Base-by-base conservation (phyloP, 306 rosid species). In the Trifolium dubium region DNA sequence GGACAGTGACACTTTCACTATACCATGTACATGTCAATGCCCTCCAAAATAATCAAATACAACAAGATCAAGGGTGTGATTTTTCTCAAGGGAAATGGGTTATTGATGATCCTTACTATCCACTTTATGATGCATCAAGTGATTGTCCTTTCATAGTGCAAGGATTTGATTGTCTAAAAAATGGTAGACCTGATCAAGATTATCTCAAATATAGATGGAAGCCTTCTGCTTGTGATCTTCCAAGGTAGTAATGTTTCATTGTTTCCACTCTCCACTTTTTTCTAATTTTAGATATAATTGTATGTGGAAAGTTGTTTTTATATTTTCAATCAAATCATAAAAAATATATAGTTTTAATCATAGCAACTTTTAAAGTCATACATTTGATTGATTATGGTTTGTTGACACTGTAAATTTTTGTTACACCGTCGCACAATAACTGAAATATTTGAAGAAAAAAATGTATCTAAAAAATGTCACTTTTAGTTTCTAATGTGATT, bases 161-260 rank as follows among this genome's bases (percentile, higher is more conserved):
- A 6, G 89, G 85, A 13, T 88, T 86, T 67, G 75, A 86, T 74
- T 90, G 92, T 69, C 55, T 81, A 9, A 63, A 13, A 55, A 86
- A 90, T 80, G 91, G 96, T 4, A 83, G 96, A 54, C 81, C 87
- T 17, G 91, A 85, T 56, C 18, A 12, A 0, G 74, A 77, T 8
- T 90, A 83, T 69, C 92, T 90, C 78, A 75, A 72, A 4, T 90
- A 84, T 64, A 75, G 81, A 73, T 90, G 96, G 92, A 83, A 88
- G 49, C 91, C 91, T 77, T 79, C 46, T 28, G 63, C 8, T 61
- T 90, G 96, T 72, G 77, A 81, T 30, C 86, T 88, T 76, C 86
- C 88, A 10, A 83, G 92, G 96, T 88, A 67, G 47, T 14, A 49
- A 54, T 18, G 60, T 19, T 54, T 18, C 59, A 9, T 37, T 37